A percentile compares a stretch with the other conserved stretches of the same genome.
phyloP scores from a whole-genome alignment of 495 filamentous ascomycete species.

The Usnea hakonensis region DNA sequence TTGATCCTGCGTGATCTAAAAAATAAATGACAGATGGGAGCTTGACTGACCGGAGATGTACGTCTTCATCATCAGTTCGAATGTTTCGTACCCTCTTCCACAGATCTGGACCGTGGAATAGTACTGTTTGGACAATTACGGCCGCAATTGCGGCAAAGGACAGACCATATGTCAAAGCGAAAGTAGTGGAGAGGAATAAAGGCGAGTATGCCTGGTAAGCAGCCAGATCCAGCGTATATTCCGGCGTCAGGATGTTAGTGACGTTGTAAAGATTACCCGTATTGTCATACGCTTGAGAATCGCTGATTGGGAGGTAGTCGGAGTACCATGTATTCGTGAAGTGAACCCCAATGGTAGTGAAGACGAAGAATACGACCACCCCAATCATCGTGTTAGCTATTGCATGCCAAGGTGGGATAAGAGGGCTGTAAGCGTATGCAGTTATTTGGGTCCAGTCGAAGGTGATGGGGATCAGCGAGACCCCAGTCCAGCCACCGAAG shows the following conservation, averaged over 20 bases:
- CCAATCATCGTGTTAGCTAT: constrained; percentile 52
- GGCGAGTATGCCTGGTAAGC: constrained; percentile 53
- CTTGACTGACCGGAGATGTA: constrained; percentile 39
- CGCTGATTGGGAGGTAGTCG: constrained; percentile 49
- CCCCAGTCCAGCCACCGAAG: constrained; percentile 52
- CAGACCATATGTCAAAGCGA: constrained; percentile 51
- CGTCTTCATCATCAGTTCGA: constrained; percentile 53
- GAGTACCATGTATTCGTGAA: constrained; percentile 45
- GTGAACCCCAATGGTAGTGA: constrained; percentile 45
- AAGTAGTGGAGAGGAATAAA: constrained; percentile 53
- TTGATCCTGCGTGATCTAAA: not conserved
- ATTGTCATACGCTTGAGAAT: constrained; percentile 52
- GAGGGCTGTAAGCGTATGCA: constrained; percentile 56
- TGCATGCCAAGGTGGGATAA: constrained; percentile 63
- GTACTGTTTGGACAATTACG: constrained; percentile 45
- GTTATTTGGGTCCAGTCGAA: constrained; percentile 66
- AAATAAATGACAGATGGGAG: not conserved
- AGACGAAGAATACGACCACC: constrained; percentile 45
- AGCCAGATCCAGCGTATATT: constrained; percentile 45
- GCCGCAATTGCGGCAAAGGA: constrained; percentile 52
- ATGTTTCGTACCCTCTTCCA: constrained; percentile 42
- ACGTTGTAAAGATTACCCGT: constrained; percentile 46
- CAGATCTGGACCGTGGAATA: constrained; percentile 51
- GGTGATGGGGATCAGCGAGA: constrained; percentile 55
- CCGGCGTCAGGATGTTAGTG: constrained; percentile 42